These are phyloP conservation scores for Raphanus sativus DNA, from an alignment of 345 rosid genomes.

Conservation along the genomic window DNA sequence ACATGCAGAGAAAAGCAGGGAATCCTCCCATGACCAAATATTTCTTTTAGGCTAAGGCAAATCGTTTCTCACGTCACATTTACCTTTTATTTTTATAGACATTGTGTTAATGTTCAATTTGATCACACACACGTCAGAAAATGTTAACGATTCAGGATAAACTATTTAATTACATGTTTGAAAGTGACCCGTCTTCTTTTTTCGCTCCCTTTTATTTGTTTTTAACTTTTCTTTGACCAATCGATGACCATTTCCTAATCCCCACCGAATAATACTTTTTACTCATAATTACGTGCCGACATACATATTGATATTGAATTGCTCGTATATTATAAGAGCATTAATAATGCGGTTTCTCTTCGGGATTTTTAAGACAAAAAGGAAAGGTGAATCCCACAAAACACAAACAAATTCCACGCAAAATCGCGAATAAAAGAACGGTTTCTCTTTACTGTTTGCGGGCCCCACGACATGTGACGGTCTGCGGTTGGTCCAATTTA, in stretches of 20 bases:
- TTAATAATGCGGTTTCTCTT: too few relatives aligned
- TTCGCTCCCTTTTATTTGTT: background rate
- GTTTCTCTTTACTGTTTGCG: too few relatives aligned
- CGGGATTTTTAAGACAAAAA: too few relatives aligned
- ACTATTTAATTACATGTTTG: background rate
- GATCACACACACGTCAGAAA: slow-evolving; percentile 27
- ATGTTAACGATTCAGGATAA: background rate
- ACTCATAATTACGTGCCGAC: slow-evolving; percentile 2
- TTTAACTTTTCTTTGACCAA: slow-evolving; percentile 31
- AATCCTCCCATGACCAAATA: slow-evolving; percentile 25
- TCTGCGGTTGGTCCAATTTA: too few relatives aligned
- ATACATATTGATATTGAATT: background rate
- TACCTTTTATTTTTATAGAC: background rate
- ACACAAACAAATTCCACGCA: too few relatives aligned
- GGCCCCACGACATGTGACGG: too few relatives aligned
- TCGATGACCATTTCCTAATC: background rate
- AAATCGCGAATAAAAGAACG: too few relatives aligned
- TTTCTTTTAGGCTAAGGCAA: slow-evolving; percentile 39
- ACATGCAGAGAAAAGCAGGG: slow-evolving; percentile 8
- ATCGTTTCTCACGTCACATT: slow-evolving; percentile 21
- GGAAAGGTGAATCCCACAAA: too few relatives aligned
- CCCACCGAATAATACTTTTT: background rate
- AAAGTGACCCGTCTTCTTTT: slow-evolving; percentile 1
- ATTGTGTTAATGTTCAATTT: background rate
- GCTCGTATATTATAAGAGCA: slow-evolving; percentile 14